A percentile compares a stretch with the other conserved stretches of the same genome.
Conservation (phyloP, 1,139 yeast genomes). For the Saccharomycopsis phalli region DNA sequence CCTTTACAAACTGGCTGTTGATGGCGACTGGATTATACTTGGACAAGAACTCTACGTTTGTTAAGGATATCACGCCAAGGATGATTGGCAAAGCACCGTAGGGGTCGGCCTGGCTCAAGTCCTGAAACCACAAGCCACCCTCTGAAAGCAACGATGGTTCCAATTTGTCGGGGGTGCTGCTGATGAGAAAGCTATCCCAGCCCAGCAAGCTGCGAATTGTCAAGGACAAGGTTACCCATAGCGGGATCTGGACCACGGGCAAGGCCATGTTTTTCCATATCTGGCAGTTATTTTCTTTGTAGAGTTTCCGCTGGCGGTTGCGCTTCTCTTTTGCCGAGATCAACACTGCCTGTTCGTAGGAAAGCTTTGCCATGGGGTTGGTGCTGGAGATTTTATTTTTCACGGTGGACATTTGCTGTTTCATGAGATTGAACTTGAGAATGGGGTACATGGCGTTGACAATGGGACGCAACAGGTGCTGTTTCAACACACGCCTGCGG, state of each 20-base stretch:
- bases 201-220: conserved; percentile 73
- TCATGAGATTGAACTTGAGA: conserved; percentile 59
- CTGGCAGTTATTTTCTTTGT: conserved; percentile 59
- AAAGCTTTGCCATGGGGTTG: conserved; percentile 28
- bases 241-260: conserved; percentile 77
- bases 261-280: conserved; percentile 68
- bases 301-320: conserved; percentile 61
- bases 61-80: conserved; percentile 60
- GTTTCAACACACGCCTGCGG: conserved; percentile 59
- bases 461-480: conserved; percentile 59
- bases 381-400: conserved; percentile 20
- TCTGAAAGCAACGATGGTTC: conserved; percentile 48
- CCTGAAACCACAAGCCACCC: conserved; percentile 51
- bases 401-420: conserved; percentile 24
- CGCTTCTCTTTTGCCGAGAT: conserved; percentile 71
- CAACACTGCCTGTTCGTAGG: conserved; percentile 68
- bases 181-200: conserved; percentile 38
- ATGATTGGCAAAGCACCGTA: conserved; percentile 57
- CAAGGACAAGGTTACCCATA: conserved; percentile 77
- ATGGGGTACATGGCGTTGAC: conserved; percentile 72
- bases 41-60: conserved; percentile 67
- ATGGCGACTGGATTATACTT: conserved; percentile 25
- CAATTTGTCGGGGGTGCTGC: conserved; percentile 40
- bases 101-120: conserved; percentile 55
- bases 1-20: conserved; percentile 3